Percentiles rank a stretch among this genome's conserved stretches.
phyloP scores from a whole-genome alignment of 352 stramenopile genomes.

The Hyaloperonospora arabidopsidis region DNA sequence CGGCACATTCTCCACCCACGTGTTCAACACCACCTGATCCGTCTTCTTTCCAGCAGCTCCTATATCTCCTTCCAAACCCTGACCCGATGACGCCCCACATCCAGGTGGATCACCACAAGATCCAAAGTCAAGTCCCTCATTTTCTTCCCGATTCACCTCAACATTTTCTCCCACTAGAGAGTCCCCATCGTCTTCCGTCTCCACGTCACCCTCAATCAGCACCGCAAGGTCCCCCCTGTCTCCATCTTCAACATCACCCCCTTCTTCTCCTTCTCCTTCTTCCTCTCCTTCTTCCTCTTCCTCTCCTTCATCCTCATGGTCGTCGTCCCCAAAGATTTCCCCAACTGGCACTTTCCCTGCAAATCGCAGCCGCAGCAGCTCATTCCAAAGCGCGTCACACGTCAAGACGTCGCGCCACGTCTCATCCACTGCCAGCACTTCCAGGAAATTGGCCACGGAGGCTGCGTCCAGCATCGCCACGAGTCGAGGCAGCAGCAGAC shows the following conservation, averaged over 20 bases:
- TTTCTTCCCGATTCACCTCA: conserved; percentile 10
- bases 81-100: not conserved
- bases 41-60: conserved; percentile 5
- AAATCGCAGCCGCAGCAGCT: conserved; percentile 22
- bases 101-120: not conserved
- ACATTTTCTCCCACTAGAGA: conserved; percentile 20
- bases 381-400: conserved; percentile 21
- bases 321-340: conserved; percentile 24
- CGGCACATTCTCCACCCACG: conserved; percentile 16
- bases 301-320: conserved; percentile 6
- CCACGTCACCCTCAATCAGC: conserved; percentile 19
- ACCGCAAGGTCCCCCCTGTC: not conserved
- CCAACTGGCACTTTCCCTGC: conserved; percentile 12
- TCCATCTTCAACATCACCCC: conserved; percentile 5
- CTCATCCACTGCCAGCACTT: conserved; percentile 23
- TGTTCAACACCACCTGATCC: not conserved
- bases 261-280: conserved; percentile 14
- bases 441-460: conserved; percentile 23
- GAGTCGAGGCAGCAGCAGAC: conserved; percentile 26
- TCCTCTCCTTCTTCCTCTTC: conserved; percentile 18
- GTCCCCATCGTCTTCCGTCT: conserved; percentile 12
- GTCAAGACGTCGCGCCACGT: conserved; percentile 20
- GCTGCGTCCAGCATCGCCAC: conserved; percentile 24
- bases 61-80: not conserved
- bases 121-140: not conserved